Evolutionary conservation across 2,329 filamentous ascomycete genomes (phyloP), one percentile per base, ranked within the genome.

Genomic region (Fusarium temperatum): DNA sequence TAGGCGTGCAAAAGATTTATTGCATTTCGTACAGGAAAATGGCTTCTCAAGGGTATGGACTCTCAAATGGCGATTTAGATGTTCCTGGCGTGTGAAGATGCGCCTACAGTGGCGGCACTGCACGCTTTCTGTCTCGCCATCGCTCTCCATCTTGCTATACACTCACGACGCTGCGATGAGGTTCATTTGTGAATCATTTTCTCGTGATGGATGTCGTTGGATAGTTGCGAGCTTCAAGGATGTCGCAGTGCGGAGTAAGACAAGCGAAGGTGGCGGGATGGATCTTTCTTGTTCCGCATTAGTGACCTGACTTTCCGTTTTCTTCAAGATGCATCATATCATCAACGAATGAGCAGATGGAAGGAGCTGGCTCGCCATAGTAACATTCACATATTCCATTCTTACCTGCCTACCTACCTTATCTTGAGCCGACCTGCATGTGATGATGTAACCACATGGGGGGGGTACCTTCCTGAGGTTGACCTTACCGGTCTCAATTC

Each of bases 21-120:
- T 62, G 41, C 73, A 75, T 48, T 65, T 41, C 3, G 30, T 8
- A 20, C 73, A 75, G 8, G 41, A 24, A 54, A 58, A 75, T 13
- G 73, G 72, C n/a, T 70, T 75, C 51, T 75, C 73, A 9, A 45
- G 55, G 6, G 73, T 75, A 38, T 75, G 73, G 6, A 47, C 42
- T 47, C 73, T 68, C n/a, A 50, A 17, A 58, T 75, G 73, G 6
- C 73, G 73, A 22, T 60, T 55, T 17, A 75, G 44, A 45, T 75
- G 73, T 36, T 75, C 73, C 26, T 58, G 69, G 24, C 73, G 59
- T 3, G 65, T 48, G 47, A 75, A 75, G 17, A 36, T 44, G 17
- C 38, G 63, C 12, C 28, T 35, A 42, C 73, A 68, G 8, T 38
- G 53, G 10, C 45, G 63, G 7, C 65, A 68, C 24, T 41, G 28